phyloP scores from a whole-genome alignment of 164 flowering plant genomes.

The Cinnamomum chago region DNA sequence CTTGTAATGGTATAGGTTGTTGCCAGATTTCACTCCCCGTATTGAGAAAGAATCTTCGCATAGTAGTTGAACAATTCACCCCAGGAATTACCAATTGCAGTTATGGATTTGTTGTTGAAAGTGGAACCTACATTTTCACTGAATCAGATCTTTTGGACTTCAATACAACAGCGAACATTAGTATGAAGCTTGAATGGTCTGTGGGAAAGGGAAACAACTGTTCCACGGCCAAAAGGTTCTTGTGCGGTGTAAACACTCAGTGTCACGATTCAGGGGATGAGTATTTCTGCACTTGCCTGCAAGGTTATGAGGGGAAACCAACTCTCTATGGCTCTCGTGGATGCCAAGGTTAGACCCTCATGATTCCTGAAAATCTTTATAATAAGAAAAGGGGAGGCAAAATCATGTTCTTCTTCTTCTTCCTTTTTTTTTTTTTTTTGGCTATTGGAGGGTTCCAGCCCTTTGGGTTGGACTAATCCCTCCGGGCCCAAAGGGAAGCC shows the following conservation, averaged over 20 bases:
- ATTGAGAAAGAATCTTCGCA: not conserved
- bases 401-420: no score
- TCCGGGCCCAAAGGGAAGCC: no score
- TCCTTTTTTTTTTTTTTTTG: no score
- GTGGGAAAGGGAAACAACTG: conserved; percentile 23
- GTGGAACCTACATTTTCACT: conserved; percentile 7
- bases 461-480: no score
- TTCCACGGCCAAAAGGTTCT: not conserved
- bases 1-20: conserved; percentile 6
- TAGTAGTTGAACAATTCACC: not conserved
- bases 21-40: conserved; percentile 2
- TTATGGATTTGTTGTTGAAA: conserved; percentile 10
- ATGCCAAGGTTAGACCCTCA: conserved; percentile 3
- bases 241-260: conserved; percentile 24
- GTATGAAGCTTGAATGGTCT: conserved; percentile 43
- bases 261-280: conserved; percentile 32
- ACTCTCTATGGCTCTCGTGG: conserved; percentile 20
- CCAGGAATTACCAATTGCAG: not conserved
- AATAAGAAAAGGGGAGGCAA: no score
- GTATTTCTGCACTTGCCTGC: conserved; percentile 38
- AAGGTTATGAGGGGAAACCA: conserved; percentile 54
- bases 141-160: not conserved
- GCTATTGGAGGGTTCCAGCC: no score
- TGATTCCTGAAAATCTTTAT: not conserved
- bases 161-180: not conserved